These are phyloP conservation scores for Niebla homalea DNA, from an alignment of 495 filamentous ascomycete genomes.

Conservation along the genomic window DNA sequence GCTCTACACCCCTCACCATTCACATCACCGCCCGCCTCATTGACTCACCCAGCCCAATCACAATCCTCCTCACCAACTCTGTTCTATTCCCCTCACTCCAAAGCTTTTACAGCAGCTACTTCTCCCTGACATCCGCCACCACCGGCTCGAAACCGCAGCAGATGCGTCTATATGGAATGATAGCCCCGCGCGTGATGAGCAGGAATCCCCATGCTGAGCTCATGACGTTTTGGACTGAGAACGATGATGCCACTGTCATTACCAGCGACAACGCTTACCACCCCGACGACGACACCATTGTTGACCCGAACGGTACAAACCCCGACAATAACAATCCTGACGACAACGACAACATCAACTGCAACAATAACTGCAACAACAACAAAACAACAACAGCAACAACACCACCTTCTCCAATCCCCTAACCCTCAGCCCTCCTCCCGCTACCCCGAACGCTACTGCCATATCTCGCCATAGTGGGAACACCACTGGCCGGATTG, in stretches of 20 bases:
- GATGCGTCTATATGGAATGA: background rate
- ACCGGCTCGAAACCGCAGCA: background rate
- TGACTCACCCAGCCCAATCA: background rate
- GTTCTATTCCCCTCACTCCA: background rate
- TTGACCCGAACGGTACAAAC: no score
- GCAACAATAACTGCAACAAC: background rate
- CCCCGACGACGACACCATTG: no score
- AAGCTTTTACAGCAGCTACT: slow-evolving; percentile 1
- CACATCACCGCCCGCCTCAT: background rate
- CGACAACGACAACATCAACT: no score
- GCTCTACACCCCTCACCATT: background rate
- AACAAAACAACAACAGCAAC: background rate
- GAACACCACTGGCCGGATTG: background rate
- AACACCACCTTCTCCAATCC: background rate
- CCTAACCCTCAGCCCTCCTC: background rate
- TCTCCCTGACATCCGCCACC: background rate
- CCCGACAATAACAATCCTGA: no score
- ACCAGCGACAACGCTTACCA: no score
- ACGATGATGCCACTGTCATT: no score
- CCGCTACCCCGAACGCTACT: background rate
- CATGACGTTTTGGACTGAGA: background rate
- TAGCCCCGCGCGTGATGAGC: background rate
- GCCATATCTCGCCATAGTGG: background rate
- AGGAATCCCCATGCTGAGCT: background rate
- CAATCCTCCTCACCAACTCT: background rate